Evolutionary conservation across 768 basidiomycete genomes (phyloP).

Genomic region (Lactifluus volemus): DNA sequence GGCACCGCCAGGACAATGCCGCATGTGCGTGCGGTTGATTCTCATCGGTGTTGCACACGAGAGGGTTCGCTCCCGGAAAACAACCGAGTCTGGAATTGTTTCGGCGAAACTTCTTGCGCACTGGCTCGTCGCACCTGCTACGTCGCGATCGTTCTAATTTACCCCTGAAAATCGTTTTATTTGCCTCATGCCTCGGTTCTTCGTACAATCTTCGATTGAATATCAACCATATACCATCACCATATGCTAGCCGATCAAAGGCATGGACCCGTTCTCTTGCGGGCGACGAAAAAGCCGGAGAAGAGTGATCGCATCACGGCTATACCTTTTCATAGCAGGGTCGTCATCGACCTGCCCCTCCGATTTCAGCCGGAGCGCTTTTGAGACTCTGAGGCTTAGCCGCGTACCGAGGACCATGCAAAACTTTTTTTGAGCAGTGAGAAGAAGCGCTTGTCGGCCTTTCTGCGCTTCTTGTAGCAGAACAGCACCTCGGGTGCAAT

Average conservation of each 20-base stretch:
- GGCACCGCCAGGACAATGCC: no score
- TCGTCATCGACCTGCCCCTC: slow-evolving; percentile 50
- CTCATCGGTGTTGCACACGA: not conserved
- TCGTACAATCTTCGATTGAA: not conserved
- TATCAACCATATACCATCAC: not conserved
- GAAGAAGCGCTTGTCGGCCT: slow-evolving; percentile 89
- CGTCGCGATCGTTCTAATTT: not conserved
- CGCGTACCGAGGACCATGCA: slow-evolving; percentile 53
- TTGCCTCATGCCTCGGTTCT: not conserved
- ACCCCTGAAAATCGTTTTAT: not conserved
- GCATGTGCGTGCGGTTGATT: not conserved
- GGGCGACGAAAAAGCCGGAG: slow-evolving; percentile 34
- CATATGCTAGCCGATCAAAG: not conserved
- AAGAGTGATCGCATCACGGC: slow-evolving; percentile 58
- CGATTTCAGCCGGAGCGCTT: not conserved
- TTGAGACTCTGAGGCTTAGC: not conserved
- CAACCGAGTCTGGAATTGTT: not conserved
- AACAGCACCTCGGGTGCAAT: slow-evolving; percentile 60
- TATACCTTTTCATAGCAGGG: slow-evolving; percentile 47
- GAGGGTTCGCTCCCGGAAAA: not conserved
- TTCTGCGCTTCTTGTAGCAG: slow-evolving; percentile 90
- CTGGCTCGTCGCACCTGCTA: not conserved
- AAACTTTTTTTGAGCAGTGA: slow-evolving; percentile 69
- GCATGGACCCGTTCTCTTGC: not conserved
- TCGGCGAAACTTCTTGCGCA: no score